Evolutionary conservation across 176 grass and related monocot genomes (phyloP), one percentile per base, ranked within the genome.

Genomic region (Ensete ventricosum): DNA sequence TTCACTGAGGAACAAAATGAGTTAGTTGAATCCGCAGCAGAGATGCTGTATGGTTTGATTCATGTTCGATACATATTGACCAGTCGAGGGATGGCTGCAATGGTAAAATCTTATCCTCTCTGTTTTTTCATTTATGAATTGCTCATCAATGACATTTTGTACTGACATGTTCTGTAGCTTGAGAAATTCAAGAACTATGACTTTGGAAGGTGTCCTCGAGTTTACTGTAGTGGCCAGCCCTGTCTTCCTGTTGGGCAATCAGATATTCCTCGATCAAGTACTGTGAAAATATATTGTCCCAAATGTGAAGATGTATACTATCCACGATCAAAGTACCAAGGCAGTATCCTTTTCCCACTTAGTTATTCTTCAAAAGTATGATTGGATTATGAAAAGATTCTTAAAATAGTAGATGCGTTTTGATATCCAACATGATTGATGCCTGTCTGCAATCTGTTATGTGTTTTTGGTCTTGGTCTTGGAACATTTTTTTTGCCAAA

Each of bases 1-100:
- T 83, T 90, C 53, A 96, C 88, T 14, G 91, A 95, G 67, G 91
- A 96, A 67, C 91, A 96, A 79, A 96, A 91, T 80, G 91, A 96
- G 78, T 81, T 96, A 57, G 82, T 96, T 79, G 91, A 96, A 83
- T 96, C 91, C 79, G 88, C 91, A 78, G 91, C 91, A n/a, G 91
- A 96, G 85, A 96, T 96, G 91, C 85, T 95, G 20, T 95, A 90
- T 72, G 88, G 91, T 70, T 82, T 95, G 81, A 95, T 95, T 85
- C 88, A 95, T 90, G 83, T 85, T 82, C 81, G 83, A 26, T 95
- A 95, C 80, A 90, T 95, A 81, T 83, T 88, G 65, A 90, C 88
- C 51, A 84, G 85, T 78, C 81, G 81, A 90, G 91, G 88, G 53
- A 72, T 95, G 83, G 48, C 88, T 82, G 83, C 80, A 65, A 90